These are phyloP conservation scores for Epichloe glyceriae DNA, from an alignment of 2,329 filamentous ascomycete species.

Conservation along the genomic window DNA sequence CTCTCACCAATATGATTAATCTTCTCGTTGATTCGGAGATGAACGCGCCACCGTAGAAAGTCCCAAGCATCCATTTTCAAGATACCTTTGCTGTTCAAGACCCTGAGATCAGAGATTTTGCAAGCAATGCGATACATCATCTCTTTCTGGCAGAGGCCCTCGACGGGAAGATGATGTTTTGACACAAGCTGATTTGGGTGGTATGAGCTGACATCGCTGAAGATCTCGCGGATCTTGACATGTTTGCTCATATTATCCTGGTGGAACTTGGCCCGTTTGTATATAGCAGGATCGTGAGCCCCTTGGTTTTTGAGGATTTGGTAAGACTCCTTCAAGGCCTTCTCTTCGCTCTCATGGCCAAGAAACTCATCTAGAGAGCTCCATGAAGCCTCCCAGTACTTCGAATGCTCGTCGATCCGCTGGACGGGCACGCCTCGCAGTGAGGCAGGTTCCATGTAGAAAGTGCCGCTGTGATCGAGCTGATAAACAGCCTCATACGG, in stretches of 20 bases:
- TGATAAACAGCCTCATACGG: slow-evolving; percentile 9
- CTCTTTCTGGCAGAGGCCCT: slow-evolving; percentile 22
- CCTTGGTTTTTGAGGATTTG: background rate
- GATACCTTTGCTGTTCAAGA: slow-evolving; percentile 12
- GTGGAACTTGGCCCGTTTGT: slow-evolving; percentile 12
- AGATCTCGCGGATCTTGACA: slow-evolving; percentile 21
- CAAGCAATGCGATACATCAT: slow-evolving; percentile 23
- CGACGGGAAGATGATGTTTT: slow-evolving; percentile 18
- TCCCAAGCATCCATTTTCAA: slow-evolving; percentile 25
- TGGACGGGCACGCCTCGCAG: slow-evolving; percentile 16
- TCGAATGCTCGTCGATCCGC: slow-evolving; percentile 15
- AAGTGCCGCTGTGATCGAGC: slow-evolving; percentile 11
- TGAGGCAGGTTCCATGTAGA: slow-evolving; percentile 13
- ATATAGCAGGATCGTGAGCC: slow-evolving; percentile 6
- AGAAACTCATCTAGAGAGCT: slow-evolving; percentile 17
- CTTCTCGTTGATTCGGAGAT: slow-evolving; percentile 8
- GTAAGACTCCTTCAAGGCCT: slow-evolving; percentile 9
- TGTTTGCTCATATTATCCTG: slow-evolving; percentile 21
- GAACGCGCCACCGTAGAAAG: slow-evolving; percentile 24
- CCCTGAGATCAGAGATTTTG: slow-evolving; percentile 19
- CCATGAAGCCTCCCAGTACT: slow-evolving; percentile 21
- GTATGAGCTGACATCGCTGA: slow-evolving; percentile 15
- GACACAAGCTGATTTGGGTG: slow-evolving; percentile 26
- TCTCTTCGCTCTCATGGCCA: slow-evolving; percentile 12
- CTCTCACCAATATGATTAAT: slow-evolving; percentile 5